phyloP scores from a whole-genome alignment of 768 basidiomycete genomes.

The Lyophyllum shimeji region DNA sequence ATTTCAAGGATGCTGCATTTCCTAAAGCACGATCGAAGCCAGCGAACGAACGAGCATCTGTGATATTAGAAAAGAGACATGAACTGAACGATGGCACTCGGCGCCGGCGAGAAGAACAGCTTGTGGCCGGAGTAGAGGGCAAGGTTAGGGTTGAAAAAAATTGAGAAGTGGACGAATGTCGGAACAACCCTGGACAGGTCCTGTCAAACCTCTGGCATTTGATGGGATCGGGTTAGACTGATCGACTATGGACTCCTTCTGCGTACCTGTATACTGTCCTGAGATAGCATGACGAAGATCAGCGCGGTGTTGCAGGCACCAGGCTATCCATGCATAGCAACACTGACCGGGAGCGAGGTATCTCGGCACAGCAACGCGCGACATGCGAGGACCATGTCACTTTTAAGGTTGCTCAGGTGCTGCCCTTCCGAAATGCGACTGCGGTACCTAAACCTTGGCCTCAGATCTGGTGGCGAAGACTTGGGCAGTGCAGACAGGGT shows the following conservation, averaged over 20 bases:
- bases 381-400: neutral
- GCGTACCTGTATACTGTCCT: neutral
- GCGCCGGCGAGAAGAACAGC: no score
- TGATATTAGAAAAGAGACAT: no score
- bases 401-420: neutral
- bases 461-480: neutral
- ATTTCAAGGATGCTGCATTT: no score
- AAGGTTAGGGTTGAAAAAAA: no score
- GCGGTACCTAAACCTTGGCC: neutral
- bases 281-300: neutral
- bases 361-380: neutral
- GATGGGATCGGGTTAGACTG: no score
- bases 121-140: no score
- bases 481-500: neutral
- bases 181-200: no score
- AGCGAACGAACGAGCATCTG: no score
- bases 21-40: no score
- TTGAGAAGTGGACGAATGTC: no score
- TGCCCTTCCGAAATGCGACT: neutral
- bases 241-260: neutral
- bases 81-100: no score
- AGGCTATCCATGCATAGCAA: neutral
- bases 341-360: neutral
- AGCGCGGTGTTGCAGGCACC: neutral
- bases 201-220: no score